A percentile compares a stretch with the other conserved stretches of the same genome.
These are phyloP conservation scores for Sphaerostilbella broomeana DNA, from an alignment of 2,329 filamentous ascomycete species.

Conservation along the genomic window DNA sequence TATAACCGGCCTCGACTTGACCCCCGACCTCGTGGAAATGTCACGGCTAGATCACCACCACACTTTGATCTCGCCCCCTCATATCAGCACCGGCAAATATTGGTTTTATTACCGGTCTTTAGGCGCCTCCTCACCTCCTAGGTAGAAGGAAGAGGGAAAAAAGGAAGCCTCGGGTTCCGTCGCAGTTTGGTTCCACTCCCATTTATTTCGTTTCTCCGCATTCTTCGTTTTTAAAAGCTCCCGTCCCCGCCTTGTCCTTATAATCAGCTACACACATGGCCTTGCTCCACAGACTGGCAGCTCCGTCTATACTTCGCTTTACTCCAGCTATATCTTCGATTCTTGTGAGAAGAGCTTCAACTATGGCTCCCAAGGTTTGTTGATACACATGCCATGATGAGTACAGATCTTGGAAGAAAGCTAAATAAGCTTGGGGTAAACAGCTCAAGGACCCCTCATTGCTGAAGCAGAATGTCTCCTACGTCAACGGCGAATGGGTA, in stretches of 20 bases:
- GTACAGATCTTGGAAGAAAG: neutral
- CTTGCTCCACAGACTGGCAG: constrained; percentile 25
- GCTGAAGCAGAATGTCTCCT: constrained; percentile 74
- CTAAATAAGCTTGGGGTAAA: neutral
- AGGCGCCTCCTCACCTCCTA: no score
- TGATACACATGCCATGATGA: neutral
- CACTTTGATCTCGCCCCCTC: no score
- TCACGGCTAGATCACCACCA: no score
- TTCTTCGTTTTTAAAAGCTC: constrained; percentile 1
- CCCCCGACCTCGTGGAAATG: no score
- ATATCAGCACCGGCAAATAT: no score
- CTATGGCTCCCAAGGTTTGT: constrained; percentile 40
- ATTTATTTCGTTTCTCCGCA: no score
- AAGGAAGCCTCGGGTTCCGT: no score
- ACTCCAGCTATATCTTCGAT: constrained; percentile 23
- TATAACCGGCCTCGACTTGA: no score
- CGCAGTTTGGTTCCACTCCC: no score
- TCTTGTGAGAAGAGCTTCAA: constrained; percentile 37
- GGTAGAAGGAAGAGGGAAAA: no score
- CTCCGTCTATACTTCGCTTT: constrained; percentile 26
- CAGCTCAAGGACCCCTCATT: constrained; percentile 74
- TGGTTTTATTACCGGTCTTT: no score
- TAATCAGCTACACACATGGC: constrained; percentile 21
- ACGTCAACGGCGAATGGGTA: constrained; percentile 91
- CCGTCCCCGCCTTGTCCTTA: constrained; percentile 7